Evolutionary conservation across 495 filamentous ascomycete genomes (phyloP), one percentile per base, ranked within the genome.

Genomic region (Xylaria grammica): DNA sequence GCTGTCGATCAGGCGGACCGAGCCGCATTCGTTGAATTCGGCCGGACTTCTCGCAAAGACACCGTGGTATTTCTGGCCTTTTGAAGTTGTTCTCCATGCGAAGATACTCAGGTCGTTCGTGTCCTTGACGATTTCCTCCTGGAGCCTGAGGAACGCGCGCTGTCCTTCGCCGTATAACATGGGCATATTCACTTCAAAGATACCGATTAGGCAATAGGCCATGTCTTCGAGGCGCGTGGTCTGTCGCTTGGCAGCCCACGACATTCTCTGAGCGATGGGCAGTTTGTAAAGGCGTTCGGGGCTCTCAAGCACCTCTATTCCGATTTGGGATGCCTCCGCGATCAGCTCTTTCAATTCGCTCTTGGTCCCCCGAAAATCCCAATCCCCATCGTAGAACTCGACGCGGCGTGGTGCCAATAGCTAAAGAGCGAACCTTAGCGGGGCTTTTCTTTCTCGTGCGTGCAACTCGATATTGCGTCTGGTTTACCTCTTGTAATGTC

Each of bases 261-360:
- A 65, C 75, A 78, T 77, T 20, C 61, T 53, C 51, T 51, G 54
- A 4, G 65, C 60, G n/a, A 70, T 38, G 29, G 63, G 30, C n/a
- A 54, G 78, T 19, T 70, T 73, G 13, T 53, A 36, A 20, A 54
- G 5, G 9, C 30, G 65, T 0, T 79, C 82, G 42, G 85, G 81
- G 6, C 22, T 36, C n/a, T 34, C 51, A 1, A 54, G 20, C n/a
- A 54, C 51, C 1, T 34, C 27, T 3, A 4, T 32, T 24, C 51
- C 51, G 5, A 54, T 54, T 13, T 36, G 11, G 2, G 55, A 45
- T 4, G 38, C 17, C 0, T 44, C 44, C 20, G 38, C 22, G 38
- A 59, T 54, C 32, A 54, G 36, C 27, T 20, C 51, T 20, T 54
- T 54, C 51, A 67, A 42, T 0, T 62, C 54, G 8, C 19, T n/a